phyloP scores from a whole-genome alignment of 345 rosid species.

The Gossypium sturtianum region DNA sequence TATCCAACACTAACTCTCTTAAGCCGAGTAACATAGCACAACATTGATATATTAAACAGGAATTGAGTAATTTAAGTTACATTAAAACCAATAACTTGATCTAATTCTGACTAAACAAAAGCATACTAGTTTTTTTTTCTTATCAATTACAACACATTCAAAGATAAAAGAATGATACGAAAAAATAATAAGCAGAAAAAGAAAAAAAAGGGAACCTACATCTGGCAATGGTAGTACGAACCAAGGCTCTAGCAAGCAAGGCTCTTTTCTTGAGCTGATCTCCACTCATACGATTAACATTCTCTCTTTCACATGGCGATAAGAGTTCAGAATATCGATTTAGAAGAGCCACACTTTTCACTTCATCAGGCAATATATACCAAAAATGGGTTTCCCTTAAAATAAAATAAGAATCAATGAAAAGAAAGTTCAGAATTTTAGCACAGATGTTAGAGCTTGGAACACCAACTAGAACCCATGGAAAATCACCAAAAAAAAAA shows the following conservation, averaged over 20 bases:
- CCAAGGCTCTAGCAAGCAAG: constrained; percentile 71
- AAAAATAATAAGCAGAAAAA: neutral
- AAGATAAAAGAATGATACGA: no score
- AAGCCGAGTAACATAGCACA: no score
- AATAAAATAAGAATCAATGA: neutral
- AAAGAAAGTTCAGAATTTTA: neutral
- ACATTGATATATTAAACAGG: neutral
- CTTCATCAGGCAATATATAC: constrained; percentile 75
- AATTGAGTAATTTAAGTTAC: neutral
- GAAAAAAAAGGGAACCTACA: constrained; percentile 38
- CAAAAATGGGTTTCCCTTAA: constrained; percentile 84
- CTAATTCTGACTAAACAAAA: neutral
- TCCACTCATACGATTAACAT: constrained; percentile 44
- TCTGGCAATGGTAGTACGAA: constrained; percentile 88
- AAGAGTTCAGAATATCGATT: constrained; percentile 56
- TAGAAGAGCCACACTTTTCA: constrained; percentile 52
- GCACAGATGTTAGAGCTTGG: neutral
- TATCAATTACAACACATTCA: no score
- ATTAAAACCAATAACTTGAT: neutral
- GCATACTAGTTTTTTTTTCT: neutral
- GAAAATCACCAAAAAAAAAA: neutral
- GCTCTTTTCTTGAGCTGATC: constrained; percentile 70
- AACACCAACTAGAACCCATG: no score
- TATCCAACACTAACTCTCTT: no score
- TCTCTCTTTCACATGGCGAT: constrained; percentile 64